These are phyloP conservation scores for Fusarium armeniacum DNA, from an alignment of 2,329 filamentous ascomycete species.

Conservation along the genomic window DNA sequence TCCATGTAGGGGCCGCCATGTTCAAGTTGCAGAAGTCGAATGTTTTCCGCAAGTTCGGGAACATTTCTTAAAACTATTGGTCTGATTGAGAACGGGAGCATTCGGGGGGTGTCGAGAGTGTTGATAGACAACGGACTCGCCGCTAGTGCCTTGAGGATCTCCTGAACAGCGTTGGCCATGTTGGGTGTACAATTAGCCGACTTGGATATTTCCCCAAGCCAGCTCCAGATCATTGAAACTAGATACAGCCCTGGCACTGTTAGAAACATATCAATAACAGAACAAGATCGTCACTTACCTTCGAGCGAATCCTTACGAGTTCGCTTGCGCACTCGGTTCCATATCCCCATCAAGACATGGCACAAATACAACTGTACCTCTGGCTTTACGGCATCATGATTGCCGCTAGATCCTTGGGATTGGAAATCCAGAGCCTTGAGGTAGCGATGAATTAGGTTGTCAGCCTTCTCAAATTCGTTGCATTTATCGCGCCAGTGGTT, in stretches of 20 bases:
- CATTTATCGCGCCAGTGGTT: constrained; percentile 62
- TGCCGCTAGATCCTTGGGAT: constrained; percentile 6
- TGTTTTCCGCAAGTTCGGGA: constrained; percentile 3
- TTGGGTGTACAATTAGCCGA: constrained; percentile 29
- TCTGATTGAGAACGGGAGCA: constrained; percentile 22
- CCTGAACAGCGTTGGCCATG: constrained; percentile 26
- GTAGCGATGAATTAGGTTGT: constrained; percentile 60
- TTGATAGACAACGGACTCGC: constrained; percentile 20
- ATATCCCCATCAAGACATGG: constrained; percentile 5
- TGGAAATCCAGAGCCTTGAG: constrained; percentile 65
- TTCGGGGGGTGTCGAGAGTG: constrained; percentile 4
- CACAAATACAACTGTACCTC: constrained; percentile 21
- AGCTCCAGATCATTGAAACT: constrained; percentile 46
- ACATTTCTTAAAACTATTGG: not conserved
- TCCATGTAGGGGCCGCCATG: constrained; percentile 82
- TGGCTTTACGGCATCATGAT: not conserved
- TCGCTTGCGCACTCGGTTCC: constrained; percentile 4
- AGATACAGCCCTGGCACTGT: constrained; percentile 40
- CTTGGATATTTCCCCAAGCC: constrained; percentile 38
- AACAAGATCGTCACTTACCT: not conserved
- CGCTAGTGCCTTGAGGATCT: constrained; percentile 19
- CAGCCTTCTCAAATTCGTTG: constrained; percentile 62
- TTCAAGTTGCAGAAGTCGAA: constrained; percentile 70
- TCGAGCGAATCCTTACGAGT: not conserved
- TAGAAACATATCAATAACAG: not conserved